Base-by-base conservation (phyloP, 768 basidiomycete species). In the Termitomyces sp. region DNA sequence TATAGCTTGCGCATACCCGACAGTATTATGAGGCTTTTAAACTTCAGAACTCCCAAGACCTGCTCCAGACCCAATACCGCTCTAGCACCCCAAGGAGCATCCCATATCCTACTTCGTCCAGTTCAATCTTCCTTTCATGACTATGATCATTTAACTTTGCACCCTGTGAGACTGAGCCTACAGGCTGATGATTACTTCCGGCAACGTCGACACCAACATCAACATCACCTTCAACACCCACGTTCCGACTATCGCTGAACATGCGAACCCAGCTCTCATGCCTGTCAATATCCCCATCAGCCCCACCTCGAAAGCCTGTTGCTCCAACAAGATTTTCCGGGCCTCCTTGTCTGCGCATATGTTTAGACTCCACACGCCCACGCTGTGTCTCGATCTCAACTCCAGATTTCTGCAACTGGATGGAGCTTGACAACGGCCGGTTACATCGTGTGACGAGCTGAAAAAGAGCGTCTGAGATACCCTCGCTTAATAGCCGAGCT, bases 51-150 rank as follows among this genome's bases (percentile, higher is more conserved):
- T 59, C 57, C 59, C 53, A 60, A 49, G 53, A 58, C 48, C 42
- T 57, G 48, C 61, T 61, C 66, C 63, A 68, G n/a, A 57, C 58
- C 68, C 68, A 74, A 52, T 68, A 73, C 46, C 68, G 67, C 54
- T 77, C 76, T 17, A 74, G 66, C 3, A 73, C 67, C 14, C 70
- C 72, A 50, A 78, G 62, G 32, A 78, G 51, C 72, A 77, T 76
- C 46, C 64, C 67, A 57, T 72, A 71, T 41, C 63, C 70, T 45
- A 71, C 66, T 35, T 76, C 73, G 65, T 77, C 75, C 42, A 73
- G 58, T 48, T 66, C 61, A 21, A 64, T 55, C 49, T 30, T 42
- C n/a, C 42, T 53, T 30, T 56, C 57, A 55, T 61, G 48, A 49
- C 39, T 21, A 54, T 43, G 61, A 34, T 60, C 55, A 50, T 39